Evolutionary conservation across 2,329 filamentous ascomycete species (phyloP).

Genomic region (Aureobasidium sp.): DNA sequence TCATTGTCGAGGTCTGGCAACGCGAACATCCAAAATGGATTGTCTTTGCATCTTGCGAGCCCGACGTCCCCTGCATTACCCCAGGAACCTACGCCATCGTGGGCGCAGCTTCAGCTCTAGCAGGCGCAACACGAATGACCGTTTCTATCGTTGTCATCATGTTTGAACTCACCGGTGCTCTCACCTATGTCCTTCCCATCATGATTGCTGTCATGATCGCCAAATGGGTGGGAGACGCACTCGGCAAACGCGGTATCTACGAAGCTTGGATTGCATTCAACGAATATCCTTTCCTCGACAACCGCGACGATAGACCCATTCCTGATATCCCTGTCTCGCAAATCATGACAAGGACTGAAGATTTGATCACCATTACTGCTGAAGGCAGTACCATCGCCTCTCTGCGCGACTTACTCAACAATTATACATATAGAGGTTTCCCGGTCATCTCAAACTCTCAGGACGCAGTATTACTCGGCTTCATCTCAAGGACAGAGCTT

Average conservation of each 20-base stretch:
- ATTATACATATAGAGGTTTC: constrained; percentile 79
- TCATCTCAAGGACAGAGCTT: constrained; percentile 91
- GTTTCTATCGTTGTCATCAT: constrained; percentile 99
- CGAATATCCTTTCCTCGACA: constrained; percentile 91
- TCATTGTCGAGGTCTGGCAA: constrained; percentile 84
- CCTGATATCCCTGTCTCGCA: constrained; percentile 80
- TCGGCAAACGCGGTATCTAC: constrained; percentile 89
- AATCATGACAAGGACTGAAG: constrained; percentile 88
- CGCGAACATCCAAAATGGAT: constrained; percentile 67
- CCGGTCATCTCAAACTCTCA: constrained; percentile 75
- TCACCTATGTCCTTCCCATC: constrained; percentile 94
- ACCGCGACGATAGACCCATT: constrained; percentile 67
- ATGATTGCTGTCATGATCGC: constrained; percentile 98
- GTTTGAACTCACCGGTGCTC: constrained; percentile 93
- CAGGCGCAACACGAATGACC: constrained; percentile 90
- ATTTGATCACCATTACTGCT: constrained; percentile 79
- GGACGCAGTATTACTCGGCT: constrained; percentile 75
- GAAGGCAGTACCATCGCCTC: constrained; percentile 68
- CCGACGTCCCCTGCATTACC: constrained; percentile 79
- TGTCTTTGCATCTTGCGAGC: constrained; percentile 71
- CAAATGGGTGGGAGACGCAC: constrained; percentile 96
- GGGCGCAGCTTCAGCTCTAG: constrained; percentile 87
- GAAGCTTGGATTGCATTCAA: constrained; percentile 97
- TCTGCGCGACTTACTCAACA: constrained; percentile 60
- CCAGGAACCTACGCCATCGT: constrained; percentile 96